Percentiles rank a stretch among this genome's conserved stretches.
phyloP scores from a whole-genome alignment of 495 filamentous ascomycete species.

The Penicillium simplicissimum region DNA sequence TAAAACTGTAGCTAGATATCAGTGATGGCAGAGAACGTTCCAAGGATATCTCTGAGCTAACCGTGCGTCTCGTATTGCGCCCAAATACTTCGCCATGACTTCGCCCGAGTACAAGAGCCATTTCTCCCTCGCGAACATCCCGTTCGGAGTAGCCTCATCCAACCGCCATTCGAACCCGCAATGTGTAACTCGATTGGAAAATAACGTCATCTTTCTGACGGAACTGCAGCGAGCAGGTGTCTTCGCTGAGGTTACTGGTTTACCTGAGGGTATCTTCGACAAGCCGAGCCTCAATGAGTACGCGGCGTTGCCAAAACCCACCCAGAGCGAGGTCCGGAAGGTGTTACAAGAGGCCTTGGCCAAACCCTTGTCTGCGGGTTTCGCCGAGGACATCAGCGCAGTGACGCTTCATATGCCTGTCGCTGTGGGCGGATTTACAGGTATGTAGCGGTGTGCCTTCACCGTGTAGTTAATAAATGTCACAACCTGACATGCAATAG shows the following conservation, averaged over 20 bases:
- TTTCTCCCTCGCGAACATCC: constrained; percentile 71
- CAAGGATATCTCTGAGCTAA: no score
- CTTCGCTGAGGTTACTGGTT: constrained; percentile 18
- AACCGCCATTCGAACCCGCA: constrained; percentile 44
- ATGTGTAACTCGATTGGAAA: constrained; percentile 34
- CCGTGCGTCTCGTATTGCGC: neutral
- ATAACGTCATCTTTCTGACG: constrained; percentile 41
- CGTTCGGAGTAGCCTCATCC: constrained; percentile 78
- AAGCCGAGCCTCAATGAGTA: constrained; percentile 72
- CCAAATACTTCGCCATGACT: constrained; percentile 20
- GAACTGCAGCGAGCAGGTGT: constrained; percentile 51
- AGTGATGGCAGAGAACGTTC: no score
- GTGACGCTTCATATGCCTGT: constrained; percentile 76
- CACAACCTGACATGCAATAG: constrained; percentile 42
- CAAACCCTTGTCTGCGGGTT: constrained; percentile 50
- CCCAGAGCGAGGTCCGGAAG: constrained; percentile 63
- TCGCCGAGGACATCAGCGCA: constrained; percentile 52
- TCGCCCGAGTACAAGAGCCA: constrained; percentile 28
- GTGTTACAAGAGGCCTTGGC: constrained; percentile 31
- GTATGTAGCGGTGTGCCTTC: constrained; percentile 13
- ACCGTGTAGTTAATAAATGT: neutral
- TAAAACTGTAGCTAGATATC: neutral
- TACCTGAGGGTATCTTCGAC: constrained; percentile 24
- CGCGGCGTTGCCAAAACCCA: constrained; percentile 62
- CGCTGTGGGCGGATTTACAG: constrained; percentile 70